phyloP scores from a whole-genome alignment of 768 basidiomycete species.

The Leccinellum albellum region DNA sequence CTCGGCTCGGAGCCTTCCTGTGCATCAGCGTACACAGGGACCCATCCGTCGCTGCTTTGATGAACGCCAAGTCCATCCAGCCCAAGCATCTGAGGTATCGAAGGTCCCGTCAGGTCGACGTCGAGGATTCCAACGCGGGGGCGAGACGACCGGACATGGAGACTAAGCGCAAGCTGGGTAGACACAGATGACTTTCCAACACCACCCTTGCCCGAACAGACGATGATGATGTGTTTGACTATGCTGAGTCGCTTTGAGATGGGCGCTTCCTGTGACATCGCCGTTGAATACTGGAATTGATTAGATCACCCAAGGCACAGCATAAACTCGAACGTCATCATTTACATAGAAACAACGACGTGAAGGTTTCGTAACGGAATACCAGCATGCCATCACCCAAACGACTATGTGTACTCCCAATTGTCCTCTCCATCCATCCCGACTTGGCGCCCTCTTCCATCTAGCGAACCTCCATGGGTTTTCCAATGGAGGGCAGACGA shows the following conservation, averaged over 20 bases:
- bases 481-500: conserved; percentile 53
- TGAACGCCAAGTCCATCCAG: conserved; percentile 84
- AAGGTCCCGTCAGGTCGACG: conserved; percentile 91
- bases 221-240: conserved; percentile 85
- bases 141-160: conserved; percentile 64
- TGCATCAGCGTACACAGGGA: conserved; percentile 90
- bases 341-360: not conserved
- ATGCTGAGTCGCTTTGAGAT: conserved; percentile 66
- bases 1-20: conserved; percentile 52
- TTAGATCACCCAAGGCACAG: not conserved
- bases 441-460: conserved; percentile 65
- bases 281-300: not conserved
- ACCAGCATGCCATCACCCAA: not conserved
- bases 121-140: conserved; percentile 86
- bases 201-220: conserved; percentile 95
- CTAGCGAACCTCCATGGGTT: conserved; percentile 52
- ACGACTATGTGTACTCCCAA: conserved; percentile 1
- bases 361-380: conserved; percentile 1
- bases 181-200: conserved; percentile 98
- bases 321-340: not conserved
- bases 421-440: conserved; percentile 17
- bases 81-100: conserved; percentile 93
- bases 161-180: conserved; percentile 84
- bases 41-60: conserved; percentile 95
- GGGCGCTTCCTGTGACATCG: conserved; percentile 46